Conservation (phyloP, 2,329 filamentous ascomycete species). For the Cladosporium sp. region DNA sequence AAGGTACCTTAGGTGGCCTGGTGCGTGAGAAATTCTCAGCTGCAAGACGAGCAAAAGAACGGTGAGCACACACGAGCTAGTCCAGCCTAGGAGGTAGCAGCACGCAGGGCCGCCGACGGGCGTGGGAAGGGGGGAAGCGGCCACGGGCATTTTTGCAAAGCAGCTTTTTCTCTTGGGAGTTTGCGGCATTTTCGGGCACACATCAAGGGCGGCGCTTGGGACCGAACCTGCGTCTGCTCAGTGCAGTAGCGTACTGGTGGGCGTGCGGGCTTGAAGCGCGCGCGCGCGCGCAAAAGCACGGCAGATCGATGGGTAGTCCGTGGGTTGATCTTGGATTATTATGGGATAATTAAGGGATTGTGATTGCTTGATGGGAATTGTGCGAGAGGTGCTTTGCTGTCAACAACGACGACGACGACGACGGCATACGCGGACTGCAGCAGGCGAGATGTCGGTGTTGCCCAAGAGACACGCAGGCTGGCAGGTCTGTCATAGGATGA, state of each 20-base stretch:
- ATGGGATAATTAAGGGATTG: background rate
- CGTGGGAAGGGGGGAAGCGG: background rate
- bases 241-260: slow-evolving; percentile 6
- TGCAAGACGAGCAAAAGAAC: background rate
- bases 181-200: background rate
- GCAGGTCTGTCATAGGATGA: no score
- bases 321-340: no score
- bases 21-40: background rate
- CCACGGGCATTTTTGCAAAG: no score
- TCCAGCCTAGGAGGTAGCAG: no score
- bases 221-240: slow-evolving; percentile 9
- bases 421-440: no score
- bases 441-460: no score
- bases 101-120: no score
- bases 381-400: background rate
- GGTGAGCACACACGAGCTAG: background rate
- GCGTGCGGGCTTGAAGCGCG: background rate
- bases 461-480: no score
- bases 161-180: no score
- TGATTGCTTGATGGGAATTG: background rate
- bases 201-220: background rate
- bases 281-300: no score
- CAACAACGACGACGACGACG: no score
- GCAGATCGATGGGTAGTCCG: slow-evolving; percentile 1
- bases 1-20: no score